Base-by-base conservation (phyloP, 73 alveolate genomes). In the Paramecium biaurelia region DNA sequence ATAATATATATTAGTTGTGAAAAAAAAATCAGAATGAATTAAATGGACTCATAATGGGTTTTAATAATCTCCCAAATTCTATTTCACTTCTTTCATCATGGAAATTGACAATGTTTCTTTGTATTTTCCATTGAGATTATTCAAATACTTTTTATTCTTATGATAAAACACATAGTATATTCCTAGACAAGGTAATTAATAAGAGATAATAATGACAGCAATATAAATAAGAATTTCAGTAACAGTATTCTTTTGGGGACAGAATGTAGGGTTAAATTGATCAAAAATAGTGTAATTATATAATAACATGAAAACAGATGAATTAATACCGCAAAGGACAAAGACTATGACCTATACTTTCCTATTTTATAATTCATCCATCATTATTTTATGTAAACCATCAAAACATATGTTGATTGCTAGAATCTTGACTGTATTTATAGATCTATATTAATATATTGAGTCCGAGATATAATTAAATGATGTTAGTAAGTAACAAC, bases 41-140 rank as follows among this genome's bases (percentile, higher is more conserved):
- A 53, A 53, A 53, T 53, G 26, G 68, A 63, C 24, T 63, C 84
- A 63, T 26, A 26, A 26, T 7, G 41, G 26, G 24, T 26, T 32
- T 10, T 63, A 63, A 63, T 63, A 63, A 74, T 74, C 87, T 34
- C 37, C 57, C 24, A 74, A n/a, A 74, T 34, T 32, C 67, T 12
- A 74, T 74, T 12, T 34, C 57, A 35, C 87, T 74, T 74, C 87
- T 34, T n/a, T 74, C 87, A 74, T 79, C 90, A 79, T 34, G 12
- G 20, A 79, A 43, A 20, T 79, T 79, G 47, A 45, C 90, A 8
- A 79, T 79, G 20, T 43, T 47, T 47, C 72, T 79, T 63, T 79
- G 56, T 2, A 30, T 21, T 18, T 38, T 76, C 45, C 70, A 21
- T 47, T 34, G 20, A 43, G 35, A 23, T 26, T 79, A 79, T 79